Conservation (phyloP, 1,284 basidiomycete genomes). For the Veloporphyrellus conicus region DNA sequence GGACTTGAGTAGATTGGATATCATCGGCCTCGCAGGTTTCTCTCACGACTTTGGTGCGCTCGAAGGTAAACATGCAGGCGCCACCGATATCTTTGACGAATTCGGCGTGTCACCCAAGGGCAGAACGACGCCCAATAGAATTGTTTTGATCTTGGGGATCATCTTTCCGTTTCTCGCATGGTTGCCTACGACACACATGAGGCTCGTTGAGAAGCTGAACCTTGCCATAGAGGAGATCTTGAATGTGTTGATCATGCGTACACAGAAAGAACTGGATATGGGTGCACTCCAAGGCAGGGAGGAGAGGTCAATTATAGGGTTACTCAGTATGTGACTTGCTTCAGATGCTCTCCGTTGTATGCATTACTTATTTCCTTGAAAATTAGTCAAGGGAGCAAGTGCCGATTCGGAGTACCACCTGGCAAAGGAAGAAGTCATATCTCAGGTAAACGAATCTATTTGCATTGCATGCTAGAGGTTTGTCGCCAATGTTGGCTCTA, state of each 20-base stretch:
- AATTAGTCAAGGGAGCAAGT: slow-evolving; percentile 35
- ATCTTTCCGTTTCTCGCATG: slow-evolving; percentile 41
- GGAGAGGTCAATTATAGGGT: slow-evolving; percentile 47
- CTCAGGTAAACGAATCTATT: slow-evolving; percentile 37
- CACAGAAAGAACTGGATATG: slow-evolving; percentile 39
- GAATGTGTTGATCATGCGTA: slow-evolving; percentile 42
- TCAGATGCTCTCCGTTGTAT: too few species aligned
- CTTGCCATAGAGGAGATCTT: slow-evolving; percentile 43
- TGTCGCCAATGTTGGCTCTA: not conserved
- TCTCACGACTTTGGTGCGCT: slow-evolving; percentile 26
- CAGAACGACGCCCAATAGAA: slow-evolving; percentile 27
- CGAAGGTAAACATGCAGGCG: slow-evolving; percentile 42
- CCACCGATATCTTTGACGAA: slow-evolving; percentile 43
- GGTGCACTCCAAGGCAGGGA: slow-evolving; percentile 27
- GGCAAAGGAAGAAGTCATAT: slow-evolving; percentile 62
- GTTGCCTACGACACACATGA: slow-evolving; percentile 41
- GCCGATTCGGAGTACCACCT: slow-evolving; percentile 42
- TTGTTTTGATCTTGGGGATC: slow-evolving; percentile 40
- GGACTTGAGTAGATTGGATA: slow-evolving; percentile 35
- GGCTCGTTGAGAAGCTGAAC: slow-evolving; percentile 36
- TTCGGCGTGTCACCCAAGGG: slow-evolving; percentile 12
- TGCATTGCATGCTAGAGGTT: not conserved
- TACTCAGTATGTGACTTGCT: slow-evolving; percentile 9
- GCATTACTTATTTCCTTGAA: not conserved
- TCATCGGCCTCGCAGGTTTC: slow-evolving; percentile 48